phyloP scores from a whole-genome alignment of 805 yeast species.

The Candida ovalis region DNA sequence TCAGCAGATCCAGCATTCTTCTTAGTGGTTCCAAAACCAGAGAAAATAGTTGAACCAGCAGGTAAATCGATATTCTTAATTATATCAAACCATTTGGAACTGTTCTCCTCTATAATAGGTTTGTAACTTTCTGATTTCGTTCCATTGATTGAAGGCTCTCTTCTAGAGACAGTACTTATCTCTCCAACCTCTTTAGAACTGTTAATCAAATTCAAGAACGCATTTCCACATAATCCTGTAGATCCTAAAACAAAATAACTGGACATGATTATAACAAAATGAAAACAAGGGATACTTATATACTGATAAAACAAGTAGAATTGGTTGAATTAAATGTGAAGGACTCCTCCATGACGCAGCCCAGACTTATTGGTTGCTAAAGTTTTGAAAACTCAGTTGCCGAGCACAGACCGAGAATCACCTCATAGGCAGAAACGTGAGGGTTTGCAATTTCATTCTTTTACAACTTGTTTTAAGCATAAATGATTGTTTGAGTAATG shows the following conservation, averaged over 20 bases:
- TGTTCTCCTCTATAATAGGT: conserved; percentile 43
- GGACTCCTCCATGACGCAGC: too few species aligned
- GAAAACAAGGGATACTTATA: background rate
- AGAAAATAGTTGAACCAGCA: conserved; percentile 44
- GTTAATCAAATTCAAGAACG: conserved; percentile 45
- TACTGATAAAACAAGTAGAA: background rate
- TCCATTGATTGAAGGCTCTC: conserved; percentile 31
- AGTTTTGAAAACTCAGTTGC: too few species aligned
- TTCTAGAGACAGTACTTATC: conserved; percentile 51
- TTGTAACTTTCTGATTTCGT: conserved; percentile 17
- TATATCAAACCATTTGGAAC: conserved; percentile 46
- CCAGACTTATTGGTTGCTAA: too few species aligned
- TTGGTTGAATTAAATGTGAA: too few species aligned
- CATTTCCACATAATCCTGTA: conserved; percentile 74
- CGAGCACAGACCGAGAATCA: too few species aligned
- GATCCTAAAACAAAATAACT: conserved; percentile 52
- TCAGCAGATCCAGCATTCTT: conserved; percentile 71
- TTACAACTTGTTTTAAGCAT: too few species aligned
- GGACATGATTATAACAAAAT: conserved; percentile 3
- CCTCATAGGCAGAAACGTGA: too few species aligned
- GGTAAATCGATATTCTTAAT: conserved; percentile 31
- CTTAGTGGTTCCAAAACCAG: conserved; percentile 74
- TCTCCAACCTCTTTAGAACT: conserved; percentile 34
- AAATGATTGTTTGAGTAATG: too few species aligned
- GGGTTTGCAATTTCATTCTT: too few species aligned